Percentiles rank a stretch among this genome's conserved stretches.
Evolutionary conservation across 352 stramenopile species (phyloP).

Genomic region (Phytophthora colocasiae): DNA sequence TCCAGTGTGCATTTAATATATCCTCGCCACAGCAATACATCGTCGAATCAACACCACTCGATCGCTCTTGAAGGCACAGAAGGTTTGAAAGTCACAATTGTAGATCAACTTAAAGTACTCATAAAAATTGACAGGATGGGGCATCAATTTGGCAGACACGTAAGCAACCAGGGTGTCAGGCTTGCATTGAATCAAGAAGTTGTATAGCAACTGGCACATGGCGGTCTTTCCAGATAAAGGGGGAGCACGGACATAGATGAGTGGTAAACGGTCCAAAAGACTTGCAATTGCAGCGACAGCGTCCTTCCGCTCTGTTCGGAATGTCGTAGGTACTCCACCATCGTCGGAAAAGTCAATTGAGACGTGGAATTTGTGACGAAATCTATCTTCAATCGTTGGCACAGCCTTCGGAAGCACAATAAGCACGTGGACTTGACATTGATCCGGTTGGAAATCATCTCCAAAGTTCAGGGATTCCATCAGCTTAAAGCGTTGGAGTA

Average conservation of each 20-base stretch:
- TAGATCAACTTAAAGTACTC: constrained; percentile 35
- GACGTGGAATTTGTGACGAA: neutral
- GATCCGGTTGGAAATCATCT: too few relatives aligned
- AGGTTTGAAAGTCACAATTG: constrained; percentile 28
- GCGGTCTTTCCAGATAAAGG: too few relatives aligned
- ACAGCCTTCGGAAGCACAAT: too few relatives aligned
- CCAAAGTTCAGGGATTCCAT: too few relatives aligned
- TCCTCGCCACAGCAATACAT: constrained; percentile 31
- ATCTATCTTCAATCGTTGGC: too few relatives aligned
- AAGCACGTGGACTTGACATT: too few relatives aligned
- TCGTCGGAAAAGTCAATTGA: constrained; percentile 4
- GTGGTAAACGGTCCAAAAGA: too few relatives aligned
- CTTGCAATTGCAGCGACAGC: neutral
- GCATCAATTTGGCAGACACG: constrained; percentile 25
- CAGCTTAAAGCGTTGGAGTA: too few relatives aligned
- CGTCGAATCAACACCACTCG: constrained; percentile 32
- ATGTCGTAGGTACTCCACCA: neutral
- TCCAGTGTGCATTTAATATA: constrained; percentile 31
- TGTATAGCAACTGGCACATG: too few relatives aligned
- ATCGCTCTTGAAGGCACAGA: constrained; percentile 12
- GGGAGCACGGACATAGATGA: too few relatives aligned
- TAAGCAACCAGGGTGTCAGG: constrained; percentile 20
- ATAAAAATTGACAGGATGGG: constrained; percentile 14
- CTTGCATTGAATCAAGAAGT: too few relatives aligned
- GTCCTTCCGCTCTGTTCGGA: neutral